Evolutionary conservation across 2,329 filamentous ascomycete genomes (phyloP).

Genomic region (Metarhizium brunneum): DNA sequence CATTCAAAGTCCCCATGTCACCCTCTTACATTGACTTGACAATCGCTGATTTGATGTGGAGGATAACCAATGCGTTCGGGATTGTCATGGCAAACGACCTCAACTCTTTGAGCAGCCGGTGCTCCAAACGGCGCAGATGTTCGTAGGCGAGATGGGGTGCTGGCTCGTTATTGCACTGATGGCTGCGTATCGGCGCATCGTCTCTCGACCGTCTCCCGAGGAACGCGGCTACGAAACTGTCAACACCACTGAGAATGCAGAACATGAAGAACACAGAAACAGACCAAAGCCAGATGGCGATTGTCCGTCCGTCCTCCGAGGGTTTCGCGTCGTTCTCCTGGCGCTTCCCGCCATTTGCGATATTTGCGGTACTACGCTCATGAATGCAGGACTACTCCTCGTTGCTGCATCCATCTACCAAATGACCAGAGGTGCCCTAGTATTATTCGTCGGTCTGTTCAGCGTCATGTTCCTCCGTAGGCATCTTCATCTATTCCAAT

Average conservation of each 20-base stretch:
- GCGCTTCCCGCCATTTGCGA: constrained; percentile 86
- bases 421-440: constrained; percentile 92
- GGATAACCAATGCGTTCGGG: constrained; percentile 94
- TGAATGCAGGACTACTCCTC: constrained; percentile 92
- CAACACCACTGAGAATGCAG: constrained; percentile 30
- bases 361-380: constrained; percentile 88
- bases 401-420: constrained; percentile 96
- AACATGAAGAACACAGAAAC: constrained; percentile 16
- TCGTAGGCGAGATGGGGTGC: constrained; percentile 90
- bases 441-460: constrained; percentile 92
- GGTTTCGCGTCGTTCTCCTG: constrained; percentile 64
- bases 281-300: constrained; percentile 34
- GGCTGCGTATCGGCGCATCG: constrained; percentile 53
- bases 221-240: constrained; percentile 59
- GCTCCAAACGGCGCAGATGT: constrained; percentile 96
- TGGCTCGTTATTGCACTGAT: constrained; percentile 79
- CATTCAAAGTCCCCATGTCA: background rate
- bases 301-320: constrained; percentile 54
- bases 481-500: constrained; percentile 79
- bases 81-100: constrained; percentile 68
- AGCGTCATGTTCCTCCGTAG: constrained; percentile 83
- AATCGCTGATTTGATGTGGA: constrained; percentile 21
- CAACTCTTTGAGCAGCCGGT: constrained; percentile 87
- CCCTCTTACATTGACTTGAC: background rate
- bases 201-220: constrained; percentile 31